Percentiles rank a stretch among this genome's conserved stretches.
Conservation (phyloP, 2,329 filamentous ascomycete species). For the Celoporthe dispersa region DNA sequence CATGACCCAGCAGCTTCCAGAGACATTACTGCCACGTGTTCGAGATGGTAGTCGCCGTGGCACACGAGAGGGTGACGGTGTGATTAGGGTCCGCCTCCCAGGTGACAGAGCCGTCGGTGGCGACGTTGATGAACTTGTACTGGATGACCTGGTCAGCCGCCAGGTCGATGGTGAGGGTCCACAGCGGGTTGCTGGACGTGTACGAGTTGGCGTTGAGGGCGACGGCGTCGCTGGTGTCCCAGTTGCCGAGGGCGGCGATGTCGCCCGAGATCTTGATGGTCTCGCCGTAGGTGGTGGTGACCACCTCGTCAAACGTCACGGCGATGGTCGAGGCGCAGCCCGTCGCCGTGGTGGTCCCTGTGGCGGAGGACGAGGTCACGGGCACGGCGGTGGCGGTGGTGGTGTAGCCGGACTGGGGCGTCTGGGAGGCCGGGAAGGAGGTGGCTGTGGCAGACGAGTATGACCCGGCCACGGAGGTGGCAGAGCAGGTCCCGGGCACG, state of each 20-base stretch:
- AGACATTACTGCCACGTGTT: conserved; percentile 42
- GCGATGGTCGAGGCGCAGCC: conserved; percentile 52
- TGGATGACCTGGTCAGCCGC: conserved; percentile 59
- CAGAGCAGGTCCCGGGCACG: conserved; percentile 54
- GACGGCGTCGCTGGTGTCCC: conserved; percentile 60
- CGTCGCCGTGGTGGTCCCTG: conserved; percentile 36
- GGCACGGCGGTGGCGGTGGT: conserved; percentile 37
- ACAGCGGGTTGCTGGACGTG: conserved; percentile 62
- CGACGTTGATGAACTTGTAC: conserved; percentile 72
- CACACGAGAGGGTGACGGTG: conserved; percentile 41
- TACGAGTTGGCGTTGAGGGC: conserved; percentile 63
- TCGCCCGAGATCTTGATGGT: conserved; percentile 69
- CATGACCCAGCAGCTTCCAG: no score
- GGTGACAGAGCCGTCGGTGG: conserved; percentile 54
- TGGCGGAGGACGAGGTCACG: conserved; percentile 34
- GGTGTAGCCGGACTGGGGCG: conserved; percentile 43
- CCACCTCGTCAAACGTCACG: conserved; percentile 66
- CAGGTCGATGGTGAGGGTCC: conserved; percentile 61
- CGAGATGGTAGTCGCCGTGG: conserved; percentile 35
- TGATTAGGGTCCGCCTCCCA: conserved; percentile 69
- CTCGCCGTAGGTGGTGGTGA: conserved; percentile 63
- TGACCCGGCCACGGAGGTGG: conserved; percentile 51
- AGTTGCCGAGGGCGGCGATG: conserved; percentile 62
- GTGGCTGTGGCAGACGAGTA: conserved; percentile 55
- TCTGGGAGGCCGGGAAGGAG: conserved; percentile 55